Base-by-base conservation (phyloP, 345 rosid genomes). In the Gynandropsis gynandra region DNA sequence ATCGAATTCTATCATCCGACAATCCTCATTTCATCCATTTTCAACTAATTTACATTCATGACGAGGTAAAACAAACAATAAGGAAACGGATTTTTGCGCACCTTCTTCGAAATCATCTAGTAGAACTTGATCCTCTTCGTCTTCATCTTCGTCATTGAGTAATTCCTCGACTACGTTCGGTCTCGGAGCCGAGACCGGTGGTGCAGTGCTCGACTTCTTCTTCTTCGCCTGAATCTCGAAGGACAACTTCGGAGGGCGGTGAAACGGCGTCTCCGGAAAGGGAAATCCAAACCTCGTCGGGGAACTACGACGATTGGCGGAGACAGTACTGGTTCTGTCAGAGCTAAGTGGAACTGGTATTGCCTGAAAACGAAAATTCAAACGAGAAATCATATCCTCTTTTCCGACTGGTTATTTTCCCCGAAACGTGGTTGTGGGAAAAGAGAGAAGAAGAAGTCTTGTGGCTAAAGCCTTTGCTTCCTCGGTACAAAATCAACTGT, bases 91-190 rank as follows among this genome's bases (percentile, higher is more conserved):
- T 39, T 47, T 11, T 1, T 35, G 33, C 68, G 52, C 65, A 78
- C 81, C 97, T 45, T 72, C 80, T 19, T 77, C 79, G 4, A 77
- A 63, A 61, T 76, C 81, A 59, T 76, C 80, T 45, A 73, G 56
- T 31, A 75, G 50, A 64, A 75, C 63, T 48, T 62, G 74, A 56
- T 69, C 85, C 1, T 82, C 76, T 44, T 68, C 80, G 52, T 54
- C 75, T 27, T 64, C 77, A 4, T 66, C 83, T 10, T 82, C 66
- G 43, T 66, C 80, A 40, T 34, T 5, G n/a, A 68, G 57, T 11
- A 67, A 63, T 42, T 80, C 76, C 49, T 79, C 74, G 36, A 71
- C 58, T 44, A 79, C 56, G 50, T 55, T 37, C 38, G 69, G 79
- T 11, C 70, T 10, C 33, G 74, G 75, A 44, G 58, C 29, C 29